Base-by-base conservation (phyloP, 129 eudicot species). In the Flaveria trinervia region DNA sequence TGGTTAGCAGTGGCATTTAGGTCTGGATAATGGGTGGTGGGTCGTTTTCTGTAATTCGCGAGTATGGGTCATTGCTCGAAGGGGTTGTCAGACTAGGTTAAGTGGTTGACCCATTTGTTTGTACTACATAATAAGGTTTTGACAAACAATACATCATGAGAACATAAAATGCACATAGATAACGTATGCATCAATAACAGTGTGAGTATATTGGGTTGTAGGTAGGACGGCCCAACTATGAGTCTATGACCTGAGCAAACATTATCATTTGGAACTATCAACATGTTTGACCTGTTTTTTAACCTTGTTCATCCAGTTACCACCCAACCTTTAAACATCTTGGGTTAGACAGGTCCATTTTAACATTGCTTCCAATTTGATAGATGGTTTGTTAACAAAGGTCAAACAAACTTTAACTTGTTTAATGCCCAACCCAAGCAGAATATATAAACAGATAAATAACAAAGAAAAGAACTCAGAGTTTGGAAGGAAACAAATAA, bases 111-210 rank as follows among this genome's bases (percentile, higher is more conserved):
- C 20, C 15, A 41, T 44, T 18, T 39, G 10, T 4, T 71, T 49
- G 2, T 9, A 4, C 23, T 1, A 18, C 28, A 71, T 10, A 50
- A 11, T 71, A 22, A n/a, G 48, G 49, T 26, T 33, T 71, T 52
- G 65, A 52, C 48, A 71, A 28, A 71, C 65, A 51, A 52, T 71
- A 71, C 76, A 5, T 28, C 12, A 30, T 51, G 57, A 52, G 30
- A 51, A 30, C 30, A 52, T 50, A 28, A 71, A 13, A 55, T 71
- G 51, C 33, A 30, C 33, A n/a, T 15, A 51, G 76, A 10, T 52
- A 2, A 71, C 52, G 76, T 52, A 71, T 51, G 65, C 33, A 51
- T 52, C 17, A 7, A 9, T 26, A 9, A 5, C 10, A 51, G 28
- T 71, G 15, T 70, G 45, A 25, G 60, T 46, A 46, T 9, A 28